Evolutionary conservation across 176 grass and related monocot genomes (phyloP).

Genomic region (Musa schizocarpa): DNA sequence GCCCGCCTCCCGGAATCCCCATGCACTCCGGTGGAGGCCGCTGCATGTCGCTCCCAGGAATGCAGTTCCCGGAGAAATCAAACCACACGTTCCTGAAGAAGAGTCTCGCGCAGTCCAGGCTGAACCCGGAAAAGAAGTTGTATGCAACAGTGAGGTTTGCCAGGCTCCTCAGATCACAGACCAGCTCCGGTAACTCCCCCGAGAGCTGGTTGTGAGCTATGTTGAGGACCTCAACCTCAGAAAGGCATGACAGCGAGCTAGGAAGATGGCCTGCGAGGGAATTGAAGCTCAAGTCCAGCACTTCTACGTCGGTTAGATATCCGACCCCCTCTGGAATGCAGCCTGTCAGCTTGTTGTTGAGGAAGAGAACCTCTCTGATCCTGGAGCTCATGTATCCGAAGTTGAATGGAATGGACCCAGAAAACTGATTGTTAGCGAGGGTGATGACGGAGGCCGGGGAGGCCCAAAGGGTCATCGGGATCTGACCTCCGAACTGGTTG

Average conservation of each 20-base stretch:
- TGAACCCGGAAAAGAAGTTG: constrained; percentile 88
- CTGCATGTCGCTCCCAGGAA: constrained; percentile 61
- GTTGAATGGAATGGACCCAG: constrained; percentile 43
- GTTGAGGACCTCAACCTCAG: constrained; percentile 82
- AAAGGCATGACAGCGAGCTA: constrained; percentile 54
- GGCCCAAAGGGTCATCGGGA: constrained; percentile 63
- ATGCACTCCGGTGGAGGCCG: constrained; percentile 69
- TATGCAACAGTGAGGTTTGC: constrained; percentile 67
- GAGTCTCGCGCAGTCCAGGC: constrained; percentile 45
- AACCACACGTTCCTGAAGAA: constrained; percentile 42
- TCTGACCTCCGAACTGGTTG: constrained; percentile 68
- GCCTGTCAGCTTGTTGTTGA: constrained; percentile 84
- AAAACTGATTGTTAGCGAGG: constrained; percentile 65
- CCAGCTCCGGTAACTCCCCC: constrained; percentile 61
- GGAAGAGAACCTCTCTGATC: constrained; percentile 65
- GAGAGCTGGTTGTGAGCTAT: constrained; percentile 83
- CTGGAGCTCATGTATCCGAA: constrained; percentile 38
- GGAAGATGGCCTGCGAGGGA: constrained; percentile 58
- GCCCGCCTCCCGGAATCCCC: constrained; percentile 28
- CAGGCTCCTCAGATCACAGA: constrained; percentile 65
- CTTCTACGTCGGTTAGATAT: constrained; percentile 47
- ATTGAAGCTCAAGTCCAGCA: constrained; percentile 85
- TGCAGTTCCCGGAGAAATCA: constrained; percentile 77
- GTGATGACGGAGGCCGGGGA: constrained; percentile 82
- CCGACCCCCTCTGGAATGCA: constrained; percentile 87